phyloP scores from a whole-genome alignment of 2,329 filamentous ascomycete species.

The Zymoseptoria brevis region DNA sequence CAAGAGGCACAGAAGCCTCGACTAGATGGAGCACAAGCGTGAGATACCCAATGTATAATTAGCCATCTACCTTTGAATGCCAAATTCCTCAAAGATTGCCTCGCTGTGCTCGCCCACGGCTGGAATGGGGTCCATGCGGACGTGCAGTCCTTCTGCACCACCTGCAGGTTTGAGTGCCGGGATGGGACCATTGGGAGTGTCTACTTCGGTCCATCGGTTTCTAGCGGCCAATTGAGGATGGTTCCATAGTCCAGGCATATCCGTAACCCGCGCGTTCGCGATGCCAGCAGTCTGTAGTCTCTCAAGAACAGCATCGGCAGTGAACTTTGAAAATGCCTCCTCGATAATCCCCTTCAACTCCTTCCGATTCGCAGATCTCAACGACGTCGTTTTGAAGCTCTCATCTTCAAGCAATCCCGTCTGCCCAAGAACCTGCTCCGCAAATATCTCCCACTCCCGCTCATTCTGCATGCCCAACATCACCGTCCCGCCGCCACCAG shows the following conservation, averaged over 20 bases:
- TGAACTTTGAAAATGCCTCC: conserved; percentile 33
- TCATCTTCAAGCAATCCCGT: conserved; percentile 37
- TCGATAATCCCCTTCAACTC: conserved; percentile 42
- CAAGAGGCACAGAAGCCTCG: neutral
- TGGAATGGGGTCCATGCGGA: conserved; percentile 41
- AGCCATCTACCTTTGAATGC: conserved; percentile 19
- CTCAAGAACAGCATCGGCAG: conserved; percentile 35
- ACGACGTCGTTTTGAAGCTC: conserved; percentile 42
- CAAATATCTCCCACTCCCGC: conserved; percentile 47
- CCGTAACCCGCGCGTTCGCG: conserved; percentile 49
- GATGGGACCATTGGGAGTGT: conserved; percentile 41
- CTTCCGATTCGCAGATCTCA: conserved; percentile 41
- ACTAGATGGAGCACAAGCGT: neutral
- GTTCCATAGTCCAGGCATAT: conserved; percentile 48
- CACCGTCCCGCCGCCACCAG: conserved; percentile 40
- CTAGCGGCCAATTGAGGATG: conserved; percentile 47
- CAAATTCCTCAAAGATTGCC: conserved; percentile 39
- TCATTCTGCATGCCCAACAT: conserved; percentile 54
- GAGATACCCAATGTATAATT: neutral
- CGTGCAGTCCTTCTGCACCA: conserved; percentile 26
- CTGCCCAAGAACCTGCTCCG: conserved; percentile 39
- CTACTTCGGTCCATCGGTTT: conserved; percentile 44
- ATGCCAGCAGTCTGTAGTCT: conserved; percentile 43
- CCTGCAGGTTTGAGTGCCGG: conserved; percentile 47
- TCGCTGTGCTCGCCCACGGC: conserved; percentile 45